These are phyloP conservation scores for Lentinula boryana DNA, from an alignment of 768 basidiomycete species.

Conservation along the genomic window DNA sequence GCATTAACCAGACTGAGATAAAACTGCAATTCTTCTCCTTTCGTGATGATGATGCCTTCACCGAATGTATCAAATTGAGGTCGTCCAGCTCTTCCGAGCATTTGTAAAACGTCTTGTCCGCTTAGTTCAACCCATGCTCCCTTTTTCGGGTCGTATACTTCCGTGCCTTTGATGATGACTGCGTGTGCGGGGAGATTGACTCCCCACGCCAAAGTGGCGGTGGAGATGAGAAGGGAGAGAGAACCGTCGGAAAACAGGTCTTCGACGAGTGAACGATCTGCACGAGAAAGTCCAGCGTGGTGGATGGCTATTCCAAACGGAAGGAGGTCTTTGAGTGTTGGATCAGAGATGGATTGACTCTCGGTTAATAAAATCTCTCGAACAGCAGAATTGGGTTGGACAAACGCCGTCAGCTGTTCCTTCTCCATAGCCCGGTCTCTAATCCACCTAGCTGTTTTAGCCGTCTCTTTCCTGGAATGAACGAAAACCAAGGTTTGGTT, in stretches of 20 bases:
- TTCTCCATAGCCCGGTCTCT: constrained; percentile 96
- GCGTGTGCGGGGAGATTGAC: constrained; percentile 97
- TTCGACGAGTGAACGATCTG: constrained; percentile 88
- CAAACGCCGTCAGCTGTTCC: constrained; percentile 89
- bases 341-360: constrained; percentile 74
- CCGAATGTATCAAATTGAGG: constrained; percentile 95
- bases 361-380: constrained; percentile 88
- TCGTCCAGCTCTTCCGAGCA: constrained; percentile 96
- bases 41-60: constrained; percentile 98
- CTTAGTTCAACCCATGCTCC: constrained; percentile 96
- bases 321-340: constrained; percentile 79
- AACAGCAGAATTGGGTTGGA: constrained; percentile 87
- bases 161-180: constrained; percentile 99
- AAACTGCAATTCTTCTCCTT: constrained; percentile 94
- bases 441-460: constrained; percentile 92
- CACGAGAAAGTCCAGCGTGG: constrained; percentile 93
- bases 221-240: constrained; percentile 92
- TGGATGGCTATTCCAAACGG: constrained; percentile 98
- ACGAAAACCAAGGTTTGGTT: constrained; percentile 96
- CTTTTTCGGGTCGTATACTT: constrained; percentile 99
- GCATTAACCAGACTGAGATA: constrained; percentile 94
- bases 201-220: constrained; percentile 98
- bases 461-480: constrained; percentile 97
- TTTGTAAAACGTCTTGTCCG: constrained; percentile 94
- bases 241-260: constrained; percentile 91